phyloP scores from a whole-genome alignment of 108 stramenopile species.

The Nitzschia putrida region DNA sequence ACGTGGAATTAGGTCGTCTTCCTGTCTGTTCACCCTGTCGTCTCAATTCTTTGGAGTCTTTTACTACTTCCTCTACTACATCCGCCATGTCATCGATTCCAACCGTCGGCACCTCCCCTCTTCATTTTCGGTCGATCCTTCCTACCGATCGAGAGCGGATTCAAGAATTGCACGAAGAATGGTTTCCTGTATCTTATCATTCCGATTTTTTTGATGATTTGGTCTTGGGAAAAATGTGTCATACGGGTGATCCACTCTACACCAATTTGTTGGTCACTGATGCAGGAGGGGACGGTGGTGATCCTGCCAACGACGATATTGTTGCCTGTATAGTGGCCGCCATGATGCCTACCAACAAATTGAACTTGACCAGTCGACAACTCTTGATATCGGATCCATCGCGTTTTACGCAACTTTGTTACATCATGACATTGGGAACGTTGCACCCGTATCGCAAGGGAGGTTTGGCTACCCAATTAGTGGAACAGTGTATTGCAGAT shows the following conservation, averaged over 20 bases:
- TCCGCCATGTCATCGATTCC: neutral
- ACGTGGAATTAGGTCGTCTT: too few relatives aligned
- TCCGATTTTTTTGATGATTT: constrained; percentile 67
- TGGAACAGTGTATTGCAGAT: constrained; percentile 56
- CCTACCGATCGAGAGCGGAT: constrained; percentile 54
- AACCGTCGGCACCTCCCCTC: neutral
- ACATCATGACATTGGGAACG: constrained; percentile 87
- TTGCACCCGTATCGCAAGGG: constrained; percentile 53
- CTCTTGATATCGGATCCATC: constrained; percentile 46
- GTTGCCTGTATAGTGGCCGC: constrained; percentile 56
- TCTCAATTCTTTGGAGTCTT: neutral
- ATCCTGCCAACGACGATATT: constrained; percentile 25
- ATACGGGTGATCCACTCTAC: constrained; percentile 32
- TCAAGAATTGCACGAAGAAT: constrained; percentile 63
- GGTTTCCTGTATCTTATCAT: constrained; percentile 79
- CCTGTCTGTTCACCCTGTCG: too few relatives aligned
- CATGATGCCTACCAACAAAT: constrained; percentile 15
- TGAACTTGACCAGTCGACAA: constrained; percentile 36
- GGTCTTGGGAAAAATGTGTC: constrained; percentile 36
- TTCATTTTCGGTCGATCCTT: constrained; percentile 57
- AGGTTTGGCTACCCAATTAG: constrained; percentile 67
- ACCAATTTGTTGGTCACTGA: constrained; percentile 28
- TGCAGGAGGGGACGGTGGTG: neutral
- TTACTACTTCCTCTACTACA: neutral
- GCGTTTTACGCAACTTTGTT: constrained; percentile 57